Evolutionary conservation across 2,329 filamentous ascomycete genomes (phyloP).

Genomic region (Hypoxylon sp.): DNA sequence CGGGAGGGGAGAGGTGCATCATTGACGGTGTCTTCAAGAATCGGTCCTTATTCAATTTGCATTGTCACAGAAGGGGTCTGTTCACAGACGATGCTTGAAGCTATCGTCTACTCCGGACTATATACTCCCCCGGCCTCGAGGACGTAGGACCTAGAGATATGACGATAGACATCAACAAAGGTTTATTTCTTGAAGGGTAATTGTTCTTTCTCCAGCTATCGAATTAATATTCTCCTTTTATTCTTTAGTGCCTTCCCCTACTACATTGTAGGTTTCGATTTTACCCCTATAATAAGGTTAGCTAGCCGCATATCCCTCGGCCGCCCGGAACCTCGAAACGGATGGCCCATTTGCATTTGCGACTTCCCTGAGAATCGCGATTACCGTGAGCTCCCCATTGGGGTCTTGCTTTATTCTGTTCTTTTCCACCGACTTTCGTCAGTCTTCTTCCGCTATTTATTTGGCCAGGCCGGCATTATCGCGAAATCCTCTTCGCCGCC

Average conservation of each 20-base stretch:
- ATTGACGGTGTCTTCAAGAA: conserved; percentile 20
- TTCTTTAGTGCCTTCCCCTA: conserved; percentile 7
- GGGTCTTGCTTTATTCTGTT: background rate
- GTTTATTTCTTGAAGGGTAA: conserved; percentile 11
- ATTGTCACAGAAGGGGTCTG: conserved; percentile 26
- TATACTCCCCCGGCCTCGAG: conserved; percentile 26
- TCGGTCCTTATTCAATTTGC: conserved; percentile 32
- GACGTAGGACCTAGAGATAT: conserved; percentile 30
- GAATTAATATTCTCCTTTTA: background rate
- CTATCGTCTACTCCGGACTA: conserved; percentile 31
- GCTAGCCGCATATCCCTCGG: conserved; percentile 33
- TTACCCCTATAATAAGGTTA: conserved; percentile 34
- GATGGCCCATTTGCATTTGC: background rate
- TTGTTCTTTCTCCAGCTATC: conserved; percentile 1
- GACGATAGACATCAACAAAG: conserved; percentile 41
- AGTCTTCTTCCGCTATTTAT: background rate
- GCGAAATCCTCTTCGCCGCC: background rate
- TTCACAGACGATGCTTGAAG: conserved; percentile 25
- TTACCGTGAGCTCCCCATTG: conserved; percentile 5
- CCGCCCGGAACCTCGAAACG: conserved; percentile 6
- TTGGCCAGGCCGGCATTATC: background rate
- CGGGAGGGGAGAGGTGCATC: conserved; percentile 25
- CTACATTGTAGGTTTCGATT: conserved; percentile 10
- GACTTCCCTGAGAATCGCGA: conserved; percentile 7
- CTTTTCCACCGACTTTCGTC: background rate